Evolutionary conservation across 2,329 filamentous ascomycete species (phyloP), one percentile per base, ranked within the genome.

Genomic region (Arachnomyces sp.): DNA sequence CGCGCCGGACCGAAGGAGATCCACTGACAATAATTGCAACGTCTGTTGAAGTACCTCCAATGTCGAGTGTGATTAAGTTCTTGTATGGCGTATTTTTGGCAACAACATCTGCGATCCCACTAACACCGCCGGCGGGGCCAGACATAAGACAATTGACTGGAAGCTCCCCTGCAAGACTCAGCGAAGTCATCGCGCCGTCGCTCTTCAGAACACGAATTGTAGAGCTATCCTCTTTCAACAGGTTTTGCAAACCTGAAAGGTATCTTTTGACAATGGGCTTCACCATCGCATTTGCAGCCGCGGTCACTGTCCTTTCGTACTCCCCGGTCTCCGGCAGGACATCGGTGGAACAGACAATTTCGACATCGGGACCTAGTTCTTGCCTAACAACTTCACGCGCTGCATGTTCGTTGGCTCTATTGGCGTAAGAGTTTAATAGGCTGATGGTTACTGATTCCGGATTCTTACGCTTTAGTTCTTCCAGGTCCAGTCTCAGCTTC

Each of bases 11-110:
- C 28, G 64, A 61, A 4, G 64, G 64, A 39, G 65, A 60, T 2
- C 64, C 63, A 13, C 66, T 57, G 14, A 62, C 61, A 13, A 72
- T 63, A 3, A 72, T 49, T 1, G 68, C 67, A 43, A 66, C 68
- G 39, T 72, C 69, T 0, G 68, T 71, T 4, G 65, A 69, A 1
- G 68, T 72, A 2, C 68, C 69, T n/a, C 69, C 68, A 66, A 72
- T 71, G 38, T 72, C 69, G 9, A 72, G 56, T 0, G 68, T 71
- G 38, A 72, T 70, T 17, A 71, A 52, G 31, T 70, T 70, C 46
- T 68, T 70, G 51, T 65, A 71, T 1, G 62, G 60, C 0, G 68
- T 71, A 38, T 64, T 62, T 31, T 60, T 64, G 7, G 68, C 58
- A 1, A 72, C 61, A 7, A 67, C 56, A 46, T 71, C 67, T 7